These are phyloP conservation scores for Ustilago cynodontis DNA, from an alignment of 1,284 basidiomycete genomes.

Conservation along the genomic window DNA sequence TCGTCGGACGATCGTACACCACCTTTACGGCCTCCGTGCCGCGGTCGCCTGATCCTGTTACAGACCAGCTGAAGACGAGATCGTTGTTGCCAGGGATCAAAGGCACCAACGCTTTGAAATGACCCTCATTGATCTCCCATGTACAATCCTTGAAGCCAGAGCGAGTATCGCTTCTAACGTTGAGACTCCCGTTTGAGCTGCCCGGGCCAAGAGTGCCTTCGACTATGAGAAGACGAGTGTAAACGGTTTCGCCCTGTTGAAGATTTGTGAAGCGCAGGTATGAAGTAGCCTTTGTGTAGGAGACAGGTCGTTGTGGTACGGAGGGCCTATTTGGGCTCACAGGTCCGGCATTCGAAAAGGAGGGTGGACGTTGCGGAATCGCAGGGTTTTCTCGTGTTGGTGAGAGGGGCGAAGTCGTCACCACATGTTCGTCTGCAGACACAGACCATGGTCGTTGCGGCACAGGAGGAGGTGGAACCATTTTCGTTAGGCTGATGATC, in stretches of 20 bases:
- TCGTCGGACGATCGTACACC: constrained; percentile 17
- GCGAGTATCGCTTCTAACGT: constrained; percentile 8
- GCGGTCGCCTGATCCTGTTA: not conserved
- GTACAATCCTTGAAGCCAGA: constrained; percentile 26
- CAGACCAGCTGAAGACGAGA: constrained; percentile 19
- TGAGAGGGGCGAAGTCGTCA: not conserved
- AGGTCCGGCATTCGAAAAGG: not conserved
- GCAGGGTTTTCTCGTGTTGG: not conserved
- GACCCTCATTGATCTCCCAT: constrained; percentile 47
- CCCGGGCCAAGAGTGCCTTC: constrained; percentile 21
- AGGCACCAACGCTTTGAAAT: constrained; percentile 49
- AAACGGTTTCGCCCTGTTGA: constrained; percentile 25
- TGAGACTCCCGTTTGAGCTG: constrained; percentile 12
- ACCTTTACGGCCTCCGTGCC: constrained; percentile 7
- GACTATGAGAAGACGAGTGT: constrained; percentile 42
- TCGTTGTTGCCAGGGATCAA: constrained; percentile 33
- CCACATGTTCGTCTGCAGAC: not conserved
- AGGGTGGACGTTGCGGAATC: not conserved
- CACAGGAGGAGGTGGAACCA: constrained; percentile 8
- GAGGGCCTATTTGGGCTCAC: not conserved
- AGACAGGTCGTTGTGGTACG: not conserved
- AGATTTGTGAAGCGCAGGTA: constrained; percentile 34
- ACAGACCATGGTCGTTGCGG: constrained; percentile 3
- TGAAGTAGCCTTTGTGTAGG: not conserved
- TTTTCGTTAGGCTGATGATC: not conserved